Percentiles rank a stretch among this genome's conserved stretches.
Evolutionary conservation across 225 moss, liverwort and hornwort species (phyloP).

Genomic region (Takakia lepidozioides): DNA sequence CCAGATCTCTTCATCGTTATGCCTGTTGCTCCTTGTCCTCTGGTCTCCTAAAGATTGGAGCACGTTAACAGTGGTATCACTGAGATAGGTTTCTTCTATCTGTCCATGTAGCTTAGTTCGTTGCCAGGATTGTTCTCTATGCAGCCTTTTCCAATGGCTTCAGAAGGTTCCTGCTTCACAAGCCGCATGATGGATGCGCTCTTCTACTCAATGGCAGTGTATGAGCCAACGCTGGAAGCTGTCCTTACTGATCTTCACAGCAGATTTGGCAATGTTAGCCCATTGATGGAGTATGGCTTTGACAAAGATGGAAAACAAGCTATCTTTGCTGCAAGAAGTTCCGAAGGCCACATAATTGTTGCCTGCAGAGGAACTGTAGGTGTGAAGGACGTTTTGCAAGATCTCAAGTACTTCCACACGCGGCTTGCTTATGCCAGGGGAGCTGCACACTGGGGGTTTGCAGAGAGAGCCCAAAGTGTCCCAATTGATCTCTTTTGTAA

Average conservation of each 20-base stretch:
- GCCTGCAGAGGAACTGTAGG: constrained; percentile 89
- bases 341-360: constrained; percentile 73
- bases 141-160: too few relatives aligned
- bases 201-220: constrained; percentile 7
- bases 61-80: too few relatives aligned
- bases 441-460: constrained; percentile 81
- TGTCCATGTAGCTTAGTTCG: too few relatives aligned
- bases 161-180: constrained; percentile 4
- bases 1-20: too few relatives aligned
- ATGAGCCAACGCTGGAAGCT: constrained; percentile 1
- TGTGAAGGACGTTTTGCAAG: constrained; percentile 68
- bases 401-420: constrained; percentile 81
- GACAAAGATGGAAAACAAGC: constrained; percentile 6
- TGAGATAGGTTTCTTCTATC: too few relatives aligned
- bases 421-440: constrained; percentile 83
- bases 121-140: too few relatives aligned
- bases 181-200: constrained; percentile 7
- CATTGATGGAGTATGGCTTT: constrained; percentile 6
- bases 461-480: constrained; percentile 79
- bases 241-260: constrained; percentile 4
- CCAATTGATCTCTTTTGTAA: constrained; percentile 83
- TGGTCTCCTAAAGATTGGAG: too few relatives aligned
- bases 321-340: constrained; percentile 3
- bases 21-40: too few relatives aligned
- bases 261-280: constrained; percentile 3